These are phyloP conservation scores for Cynanchum wilfordii DNA, from an alignment of 257 asterid species.

Conservation along the genomic window DNA sequence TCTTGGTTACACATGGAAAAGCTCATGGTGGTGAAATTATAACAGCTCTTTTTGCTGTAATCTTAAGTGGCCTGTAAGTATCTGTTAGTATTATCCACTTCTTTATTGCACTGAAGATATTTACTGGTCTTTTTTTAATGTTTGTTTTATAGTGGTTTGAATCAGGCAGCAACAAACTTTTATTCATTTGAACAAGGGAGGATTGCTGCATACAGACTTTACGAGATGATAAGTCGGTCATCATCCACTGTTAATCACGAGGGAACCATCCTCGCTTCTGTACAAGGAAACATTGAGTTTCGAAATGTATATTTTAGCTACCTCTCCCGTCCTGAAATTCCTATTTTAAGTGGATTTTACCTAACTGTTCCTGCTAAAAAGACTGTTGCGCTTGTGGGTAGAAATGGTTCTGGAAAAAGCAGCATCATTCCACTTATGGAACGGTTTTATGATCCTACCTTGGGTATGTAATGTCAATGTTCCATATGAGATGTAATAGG, in stretches of 20 bases:
- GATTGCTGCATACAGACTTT: slow-evolving; percentile 96
- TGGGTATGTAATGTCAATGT: slow-evolving; percentile 44
- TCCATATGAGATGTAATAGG: not conserved
- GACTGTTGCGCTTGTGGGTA: slow-evolving; percentile 98
- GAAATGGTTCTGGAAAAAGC: slow-evolving; percentile 99
- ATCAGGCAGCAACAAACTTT: slow-evolving; percentile 99
- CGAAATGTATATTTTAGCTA: slow-evolving; percentile 98
- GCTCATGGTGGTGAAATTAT: slow-evolving; percentile 95
- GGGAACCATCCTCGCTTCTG: slow-evolving; percentile 73
- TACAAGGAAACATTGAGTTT: slow-evolving; percentile 97
- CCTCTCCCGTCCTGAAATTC: slow-evolving; percentile 98
- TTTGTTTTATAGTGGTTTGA: slow-evolving; percentile 66
- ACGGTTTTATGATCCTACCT: slow-evolving; percentile 96
- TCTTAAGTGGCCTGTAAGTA: slow-evolving; percentile 99
- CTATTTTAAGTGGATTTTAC: slow-evolving; percentile 97
- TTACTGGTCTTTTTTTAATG: slow-evolving; percentile 3
- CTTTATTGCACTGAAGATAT: slow-evolving; percentile 10
- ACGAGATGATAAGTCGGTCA: slow-evolving; percentile 94
- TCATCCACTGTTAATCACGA: slow-evolving; percentile 75
- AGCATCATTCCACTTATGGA: slow-evolving; percentile 99
- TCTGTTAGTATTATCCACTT: slow-evolving; percentile 23
- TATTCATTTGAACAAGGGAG: slow-evolving; percentile 99
- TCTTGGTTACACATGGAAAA: slow-evolving; percentile 59
- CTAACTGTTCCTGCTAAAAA: slow-evolving; percentile 97
- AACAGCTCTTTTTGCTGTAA: slow-evolving; percentile 90